Conservation (phyloP, 306 rosid genomes). For the Fragaria vesca region DNA sequence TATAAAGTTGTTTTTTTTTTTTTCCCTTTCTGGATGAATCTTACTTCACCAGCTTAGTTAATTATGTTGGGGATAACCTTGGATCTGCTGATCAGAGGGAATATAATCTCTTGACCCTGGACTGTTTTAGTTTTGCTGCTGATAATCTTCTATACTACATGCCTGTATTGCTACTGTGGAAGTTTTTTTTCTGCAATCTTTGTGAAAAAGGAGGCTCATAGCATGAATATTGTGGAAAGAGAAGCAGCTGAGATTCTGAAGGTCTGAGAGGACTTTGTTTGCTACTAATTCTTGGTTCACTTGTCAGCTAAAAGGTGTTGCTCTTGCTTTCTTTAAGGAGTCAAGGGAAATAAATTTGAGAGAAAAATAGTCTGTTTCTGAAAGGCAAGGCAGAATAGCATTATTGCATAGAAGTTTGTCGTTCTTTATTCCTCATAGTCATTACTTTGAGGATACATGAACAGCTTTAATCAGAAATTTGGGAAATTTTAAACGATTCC, state of each 20-base stretch:
- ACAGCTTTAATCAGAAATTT: neutral
- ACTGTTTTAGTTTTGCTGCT: too few species aligned
- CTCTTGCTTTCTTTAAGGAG: neutral
- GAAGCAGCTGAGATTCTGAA: constrained; percentile 69
- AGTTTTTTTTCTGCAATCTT: too few species aligned
- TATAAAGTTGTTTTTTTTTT: too few species aligned
- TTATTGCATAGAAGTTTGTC: neutral
- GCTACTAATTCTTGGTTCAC: neutral
- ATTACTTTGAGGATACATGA: neutral
- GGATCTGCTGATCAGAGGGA: too few species aligned
- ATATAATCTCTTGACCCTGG: too few species aligned
- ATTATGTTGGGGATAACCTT: too few species aligned
- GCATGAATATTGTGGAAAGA: constrained; percentile 55
- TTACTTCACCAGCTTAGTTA: too few species aligned
- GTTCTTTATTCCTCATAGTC: neutral
- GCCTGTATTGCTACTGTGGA: too few species aligned
- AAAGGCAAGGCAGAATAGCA: neutral
- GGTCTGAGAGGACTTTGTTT: constrained; percentile 37
- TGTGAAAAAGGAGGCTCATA: constrained; percentile 37
- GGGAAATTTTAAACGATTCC: neutral
- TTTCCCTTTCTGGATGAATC: too few species aligned
- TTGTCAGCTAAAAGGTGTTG: neutral
- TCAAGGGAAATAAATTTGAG: neutral
- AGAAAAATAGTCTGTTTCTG: neutral
- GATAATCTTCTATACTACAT: too few species aligned